These are phyloP conservation scores for Alternaria panax DNA, from an alignment of 2,329 filamentous ascomycete genomes.

Conservation along the genomic window DNA sequence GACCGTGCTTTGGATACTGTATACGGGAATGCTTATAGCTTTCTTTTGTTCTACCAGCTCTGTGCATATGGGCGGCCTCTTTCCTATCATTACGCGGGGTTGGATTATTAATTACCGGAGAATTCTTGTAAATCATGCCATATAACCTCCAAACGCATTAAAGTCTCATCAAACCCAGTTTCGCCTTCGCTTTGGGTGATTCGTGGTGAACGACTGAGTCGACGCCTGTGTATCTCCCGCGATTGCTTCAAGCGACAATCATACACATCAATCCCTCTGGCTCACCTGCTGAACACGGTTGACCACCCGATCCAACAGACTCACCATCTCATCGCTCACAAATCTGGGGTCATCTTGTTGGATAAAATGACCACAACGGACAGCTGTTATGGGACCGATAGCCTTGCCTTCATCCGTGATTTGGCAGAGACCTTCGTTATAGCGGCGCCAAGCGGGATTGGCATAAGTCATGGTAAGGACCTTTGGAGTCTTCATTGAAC, in stretches of 20 bases:
- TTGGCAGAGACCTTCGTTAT: constrained; percentile 60
- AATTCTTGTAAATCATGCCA: constrained; percentile 1
- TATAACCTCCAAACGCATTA: background rate
- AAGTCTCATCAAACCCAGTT: background rate
- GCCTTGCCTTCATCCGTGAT: constrained; percentile 54
- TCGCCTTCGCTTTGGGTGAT: too few species aligned
- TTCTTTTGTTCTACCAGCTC: background rate
- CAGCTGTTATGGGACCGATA: constrained; percentile 57
- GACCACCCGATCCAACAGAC: constrained; percentile 45
- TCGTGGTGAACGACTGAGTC: too few species aligned
- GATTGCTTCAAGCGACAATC: background rate
- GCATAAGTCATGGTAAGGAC: constrained; percentile 58
- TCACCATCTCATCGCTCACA: constrained; percentile 43
- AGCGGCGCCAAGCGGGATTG: constrained; percentile 62
- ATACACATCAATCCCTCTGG: constrained; percentile 27
- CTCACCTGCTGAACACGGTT: constrained; percentile 46
- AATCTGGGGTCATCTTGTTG: constrained; percentile 61
- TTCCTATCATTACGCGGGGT: background rate
- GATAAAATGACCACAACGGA: constrained; percentile 63
- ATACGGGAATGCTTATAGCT: background rate
- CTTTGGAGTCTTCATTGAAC: constrained; percentile 41
- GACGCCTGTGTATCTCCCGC: too few species aligned
- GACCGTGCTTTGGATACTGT: background rate
- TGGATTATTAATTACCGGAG: background rate
- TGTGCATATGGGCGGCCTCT: constrained; percentile 15